Evolutionary conservation across 192 early-diverging fungal species (phyloP).

Genomic region (Backusella parvicylindrica): DNA sequence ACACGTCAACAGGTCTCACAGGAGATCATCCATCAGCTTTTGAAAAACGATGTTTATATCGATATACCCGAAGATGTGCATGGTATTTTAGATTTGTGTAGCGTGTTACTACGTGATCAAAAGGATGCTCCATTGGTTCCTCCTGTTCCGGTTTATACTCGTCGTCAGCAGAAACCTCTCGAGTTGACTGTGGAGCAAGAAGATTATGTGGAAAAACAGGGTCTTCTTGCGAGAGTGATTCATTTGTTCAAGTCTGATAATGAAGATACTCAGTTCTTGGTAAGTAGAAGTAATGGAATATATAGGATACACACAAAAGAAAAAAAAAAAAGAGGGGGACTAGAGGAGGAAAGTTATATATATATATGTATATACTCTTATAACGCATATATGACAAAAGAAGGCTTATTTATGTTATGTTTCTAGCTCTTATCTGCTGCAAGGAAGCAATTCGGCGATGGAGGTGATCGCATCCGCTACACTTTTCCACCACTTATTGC

Average conservation of each 20-base stretch:
- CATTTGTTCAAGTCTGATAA: constrained; percentile 71
- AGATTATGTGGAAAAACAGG: constrained; percentile 91
- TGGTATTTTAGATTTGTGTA: constrained; percentile 75
- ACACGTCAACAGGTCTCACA: constrained; percentile 83
- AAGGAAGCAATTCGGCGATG: constrained; percentile 83
- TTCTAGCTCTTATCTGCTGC: constrained; percentile 72
- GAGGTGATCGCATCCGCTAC: constrained; percentile 88
- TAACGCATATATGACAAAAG: not conserved
- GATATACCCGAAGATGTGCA: constrained; percentile 70
- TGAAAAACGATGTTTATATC: constrained; percentile 68
- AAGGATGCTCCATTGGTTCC: constrained; percentile 56
- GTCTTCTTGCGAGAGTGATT: constrained; percentile 75
- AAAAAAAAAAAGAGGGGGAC: not conserved
- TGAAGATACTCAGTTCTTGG: constrained; percentile 75
- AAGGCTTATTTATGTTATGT: not conserved
- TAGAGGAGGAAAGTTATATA: not conserved
- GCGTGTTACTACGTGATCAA: constrained; percentile 79
- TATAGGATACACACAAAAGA: too few relatives aligned
- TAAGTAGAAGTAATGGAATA: constrained; percentile 37
- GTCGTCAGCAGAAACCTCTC: constrained; percentile 37
- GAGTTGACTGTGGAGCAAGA: constrained; percentile 73
- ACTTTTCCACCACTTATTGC: constrained; percentile 88
- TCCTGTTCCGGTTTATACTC: constrained; percentile 25
- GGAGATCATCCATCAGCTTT: constrained; percentile 64
- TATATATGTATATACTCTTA: not conserved